Evolutionary conservation across 306 rosid genomes (phyloP).

Genomic region (Comarum palustre): DNA sequence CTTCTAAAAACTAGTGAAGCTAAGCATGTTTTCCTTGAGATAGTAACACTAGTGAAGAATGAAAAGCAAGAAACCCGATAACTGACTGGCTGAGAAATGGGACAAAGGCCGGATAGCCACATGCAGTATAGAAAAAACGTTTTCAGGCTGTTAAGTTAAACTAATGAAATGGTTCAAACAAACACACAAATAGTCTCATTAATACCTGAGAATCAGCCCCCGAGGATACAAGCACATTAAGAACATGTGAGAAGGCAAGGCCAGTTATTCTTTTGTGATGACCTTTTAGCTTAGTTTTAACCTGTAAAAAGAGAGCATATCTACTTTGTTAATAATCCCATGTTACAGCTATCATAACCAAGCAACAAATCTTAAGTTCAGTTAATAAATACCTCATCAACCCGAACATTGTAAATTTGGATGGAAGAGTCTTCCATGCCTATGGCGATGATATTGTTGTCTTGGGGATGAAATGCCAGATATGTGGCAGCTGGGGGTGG

Average conservation of each 20-base stretch:
- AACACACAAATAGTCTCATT: conserved; percentile 17
- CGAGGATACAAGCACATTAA: conserved; percentile 94
- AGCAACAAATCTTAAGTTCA: conserved; percentile 14
- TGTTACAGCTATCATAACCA: conserved; percentile 16
- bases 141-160: neutral
- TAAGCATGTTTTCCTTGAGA: neutral
- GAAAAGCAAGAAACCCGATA: neutral
- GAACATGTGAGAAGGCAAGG: conserved; percentile 81
- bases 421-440: conserved; percentile 99
- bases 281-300: conserved; percentile 89
- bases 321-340: conserved; percentile 12
- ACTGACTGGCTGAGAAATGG: neutral
- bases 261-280: conserved; percentile 99
- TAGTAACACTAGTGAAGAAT: neutral
- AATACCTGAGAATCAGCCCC: conserved; percentile 99
- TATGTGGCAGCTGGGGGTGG: conserved; percentile 99
- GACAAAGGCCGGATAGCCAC: neutral
- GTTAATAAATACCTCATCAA: conserved; percentile 68
- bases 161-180: neutral
- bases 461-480: conserved; percentile 98
- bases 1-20: conserved; percentile 2
- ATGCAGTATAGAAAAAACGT: neutral
- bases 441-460: conserved; percentile 94
- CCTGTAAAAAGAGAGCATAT: conserved; percentile 46
- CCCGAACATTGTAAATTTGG: conserved; percentile 93